A percentile compares a stretch with the other conserved stretches of the same genome.
phyloP scores from a whole-genome alignment of 1,139 yeast species.

The Candida frijolesensis region DNA sequence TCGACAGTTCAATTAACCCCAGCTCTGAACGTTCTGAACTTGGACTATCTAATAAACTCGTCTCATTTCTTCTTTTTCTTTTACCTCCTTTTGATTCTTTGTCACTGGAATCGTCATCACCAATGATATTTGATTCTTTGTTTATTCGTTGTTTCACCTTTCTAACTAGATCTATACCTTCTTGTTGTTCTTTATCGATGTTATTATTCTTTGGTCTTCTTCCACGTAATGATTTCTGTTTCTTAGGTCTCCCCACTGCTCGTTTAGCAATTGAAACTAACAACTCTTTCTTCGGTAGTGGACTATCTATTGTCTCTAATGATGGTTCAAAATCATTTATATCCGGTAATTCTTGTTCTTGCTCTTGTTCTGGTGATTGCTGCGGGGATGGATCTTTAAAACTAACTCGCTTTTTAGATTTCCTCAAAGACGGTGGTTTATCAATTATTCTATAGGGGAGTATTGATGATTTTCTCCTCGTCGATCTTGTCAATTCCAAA shows the following conservation, averaged over 20 bases:
- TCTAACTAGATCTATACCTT: not conserved
- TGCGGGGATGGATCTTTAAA: not conserved
- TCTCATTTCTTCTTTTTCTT: not conserved
- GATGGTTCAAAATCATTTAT: not conserved
- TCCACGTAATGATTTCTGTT: conserved; percentile 1
- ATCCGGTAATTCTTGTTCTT: conserved; percentile 1
- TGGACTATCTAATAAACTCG: conserved; percentile 1
- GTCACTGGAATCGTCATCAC: not conserved
- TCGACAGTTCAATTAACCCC: not conserved
- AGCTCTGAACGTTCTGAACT: not conserved
- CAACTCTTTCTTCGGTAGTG: not conserved
- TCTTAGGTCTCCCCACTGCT: conserved; percentile 5
- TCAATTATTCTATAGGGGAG: conserved; percentile 2
- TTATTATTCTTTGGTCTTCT: conserved; percentile 1
- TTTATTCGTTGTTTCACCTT: conserved; percentile 4
- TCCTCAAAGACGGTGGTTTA: not conserved
- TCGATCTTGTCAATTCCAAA: conserved; percentile 5
- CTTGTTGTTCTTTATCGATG: not conserved
- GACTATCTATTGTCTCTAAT: too few species aligned
- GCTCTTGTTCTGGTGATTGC: not conserved
- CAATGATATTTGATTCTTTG: conserved; percentile 2
- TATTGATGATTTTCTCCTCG: conserved; percentile 5
- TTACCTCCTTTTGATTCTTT: not conserved
- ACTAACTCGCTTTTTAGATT: conserved; percentile 1
- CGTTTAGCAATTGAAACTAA: not conserved